Base-by-base conservation (phyloP, 2,329 filamentous ascomycete genomes). In the Chaetomium strumarium region DNA sequence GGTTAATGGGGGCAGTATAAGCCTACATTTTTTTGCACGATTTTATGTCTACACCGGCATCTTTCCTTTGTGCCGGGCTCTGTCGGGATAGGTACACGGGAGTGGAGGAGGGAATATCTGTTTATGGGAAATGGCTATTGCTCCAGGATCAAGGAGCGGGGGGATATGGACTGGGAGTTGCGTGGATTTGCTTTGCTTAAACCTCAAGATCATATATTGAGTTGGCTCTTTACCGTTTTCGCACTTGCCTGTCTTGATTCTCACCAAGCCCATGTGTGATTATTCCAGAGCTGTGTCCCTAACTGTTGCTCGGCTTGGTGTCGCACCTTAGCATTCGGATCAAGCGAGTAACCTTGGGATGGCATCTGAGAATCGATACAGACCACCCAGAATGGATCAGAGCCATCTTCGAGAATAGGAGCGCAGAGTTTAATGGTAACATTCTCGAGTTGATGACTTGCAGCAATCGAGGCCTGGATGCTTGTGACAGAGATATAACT, bases 121-220 rank as follows among this genome's bases (percentile, higher is more conserved):
- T 19, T 29, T 44, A 36, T 48, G 11, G 34, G 34, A 37, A n/a
- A 43, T 37, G 50, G 53, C 34, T 24, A 14, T 14, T 42, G 45
- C 29, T 19, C 33, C 11, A n/a, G 44, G 43, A 41, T 41, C 36
- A 31, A 36, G 39, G 50, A 31, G 39, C 34, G 29, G 34, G 16
- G 49, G 45, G 31, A 43, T 52, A 31, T 49, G 55, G 49, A 43
- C 43, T 50, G 54, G 24, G 56, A 55, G 54, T 58, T 56, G 45
- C 16, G 12, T 34, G 31, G 43, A 38, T 46, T 50, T 36, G 37
- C 30, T 37, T 31, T 37, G 29, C 29, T 41, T 16, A 34, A 34
- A 36, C 17, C 30, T 42, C 30, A 7, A 6, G 20, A 10, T 19
- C 14, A 42, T 41, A 40, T 41, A 45, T 39, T 19, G 24, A 24